Percentiles rank a stretch among this genome's conserved stretches.
Conservation (phyloP, 2,329 filamentous ascomycete species). For the Pestalotiopsis sp. region DNA sequence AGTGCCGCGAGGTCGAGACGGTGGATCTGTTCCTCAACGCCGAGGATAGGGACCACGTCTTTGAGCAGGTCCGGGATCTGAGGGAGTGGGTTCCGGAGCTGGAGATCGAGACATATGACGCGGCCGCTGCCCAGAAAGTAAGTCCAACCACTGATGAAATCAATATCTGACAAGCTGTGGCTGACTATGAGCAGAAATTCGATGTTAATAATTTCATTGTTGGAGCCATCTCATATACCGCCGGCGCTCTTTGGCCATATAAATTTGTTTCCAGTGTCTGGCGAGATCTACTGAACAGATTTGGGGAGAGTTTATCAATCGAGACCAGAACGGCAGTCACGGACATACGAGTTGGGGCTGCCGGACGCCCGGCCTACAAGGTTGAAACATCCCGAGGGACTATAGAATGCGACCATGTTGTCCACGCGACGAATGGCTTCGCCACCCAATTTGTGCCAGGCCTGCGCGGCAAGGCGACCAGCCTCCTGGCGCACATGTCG, state of each 20-base stretch:
- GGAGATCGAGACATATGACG: slow-evolving; percentile 33
- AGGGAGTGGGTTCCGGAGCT: slow-evolving; percentile 40
- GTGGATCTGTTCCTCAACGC: slow-evolving; percentile 45
- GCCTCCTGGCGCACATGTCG: slow-evolving; percentile 49
- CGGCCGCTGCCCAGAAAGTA: slow-evolving; percentile 32
- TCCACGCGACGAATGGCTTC: slow-evolving; percentile 60
- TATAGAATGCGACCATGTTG: slow-evolving; percentile 47
- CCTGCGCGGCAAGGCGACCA: slow-evolving; percentile 44
- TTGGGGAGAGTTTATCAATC: slow-evolving; percentile 34
- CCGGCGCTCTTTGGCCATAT: slow-evolving; percentile 53
- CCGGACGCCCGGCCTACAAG: slow-evolving; percentile 33
- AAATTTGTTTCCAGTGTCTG: slow-evolving; percentile 48
- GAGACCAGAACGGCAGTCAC: slow-evolving; percentile 36
- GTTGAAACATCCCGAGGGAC: slow-evolving; percentile 45
- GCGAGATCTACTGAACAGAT: slow-evolving; percentile 37
- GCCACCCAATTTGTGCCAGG: slow-evolving; percentile 51
- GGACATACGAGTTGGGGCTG: slow-evolving; percentile 4
- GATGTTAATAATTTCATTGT: slow-evolving; percentile 32
- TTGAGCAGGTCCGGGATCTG: slow-evolving; percentile 32
- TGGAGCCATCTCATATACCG: slow-evolving; percentile 44
- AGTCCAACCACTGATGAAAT: background rate
- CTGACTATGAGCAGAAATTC: slow-evolving; percentile 30
- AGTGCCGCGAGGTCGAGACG: slow-evolving; percentile 45
- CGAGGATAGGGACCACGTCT: slow-evolving; percentile 33
- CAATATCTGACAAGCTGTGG: background rate